Evolutionary conservation across 305 asterid genomes (phyloP).

Genomic region (Fraxinus latifolia): DNA sequence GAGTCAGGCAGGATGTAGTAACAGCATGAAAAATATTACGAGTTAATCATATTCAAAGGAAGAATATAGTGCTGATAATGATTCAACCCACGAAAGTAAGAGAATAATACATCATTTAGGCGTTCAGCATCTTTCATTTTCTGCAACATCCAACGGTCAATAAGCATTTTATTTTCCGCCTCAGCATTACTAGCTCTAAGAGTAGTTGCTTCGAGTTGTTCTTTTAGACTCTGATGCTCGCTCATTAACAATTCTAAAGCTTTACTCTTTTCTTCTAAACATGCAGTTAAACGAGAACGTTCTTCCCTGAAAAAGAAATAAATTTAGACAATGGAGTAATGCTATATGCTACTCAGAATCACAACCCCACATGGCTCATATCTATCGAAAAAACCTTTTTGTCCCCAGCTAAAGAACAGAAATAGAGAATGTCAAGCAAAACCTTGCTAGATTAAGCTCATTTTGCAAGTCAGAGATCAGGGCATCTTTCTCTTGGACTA

Average conservation of each 20-base stretch:
- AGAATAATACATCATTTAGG: conserved; percentile 64
- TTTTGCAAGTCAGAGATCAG: conserved; percentile 54
- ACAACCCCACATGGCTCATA: conserved; percentile 2
- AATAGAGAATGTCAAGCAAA: conserved; percentile 9
- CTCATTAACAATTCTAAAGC: conserved; percentile 73
- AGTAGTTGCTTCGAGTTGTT: conserved; percentile 56
- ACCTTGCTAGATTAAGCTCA: conserved; percentile 77
- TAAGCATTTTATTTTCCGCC: conserved; percentile 75
- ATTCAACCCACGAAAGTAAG: neutral
- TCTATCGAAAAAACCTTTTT: neutral
- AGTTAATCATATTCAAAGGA: conserved; percentile 13
- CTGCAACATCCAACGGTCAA: conserved; percentile 88
- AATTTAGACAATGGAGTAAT: conserved; percentile 11
- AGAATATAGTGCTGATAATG: conserved; percentile 10
- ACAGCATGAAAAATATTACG: neutral
- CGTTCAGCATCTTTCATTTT: conserved; percentile 94
- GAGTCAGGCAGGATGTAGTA: neutral
- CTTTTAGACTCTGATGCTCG: conserved; percentile 72
- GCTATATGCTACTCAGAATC: neutral
- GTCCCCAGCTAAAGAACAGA: neutral
- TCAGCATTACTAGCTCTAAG: conserved; percentile 61
- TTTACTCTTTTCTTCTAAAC: conserved; percentile 70
- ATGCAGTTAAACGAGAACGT: conserved; percentile 55
- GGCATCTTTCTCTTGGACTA: conserved; percentile 70
- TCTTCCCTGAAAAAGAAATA: conserved; percentile 59